phyloP scores from a whole-genome alignment of 305 asterid species.

The Ilex paraguariensis region DNA sequence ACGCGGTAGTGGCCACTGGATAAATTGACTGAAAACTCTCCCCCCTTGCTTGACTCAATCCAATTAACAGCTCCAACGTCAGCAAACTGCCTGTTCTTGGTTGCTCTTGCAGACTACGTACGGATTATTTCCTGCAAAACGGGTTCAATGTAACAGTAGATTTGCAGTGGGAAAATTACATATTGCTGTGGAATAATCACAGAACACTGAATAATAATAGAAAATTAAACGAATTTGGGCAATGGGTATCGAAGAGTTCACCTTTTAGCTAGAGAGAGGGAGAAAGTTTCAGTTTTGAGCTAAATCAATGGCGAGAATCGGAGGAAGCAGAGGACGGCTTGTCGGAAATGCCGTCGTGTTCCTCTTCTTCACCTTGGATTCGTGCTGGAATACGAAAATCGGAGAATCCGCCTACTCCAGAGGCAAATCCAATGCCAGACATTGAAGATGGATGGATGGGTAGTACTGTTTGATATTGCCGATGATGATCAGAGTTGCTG shows the following conservation, averaged over 20 bases:
- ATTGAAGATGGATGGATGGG: slow-evolving; percentile 49
- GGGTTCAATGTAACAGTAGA: slow-evolving; percentile 14
- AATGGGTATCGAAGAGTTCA: slow-evolving; percentile 6
- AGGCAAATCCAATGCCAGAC: slow-evolving; percentile 52
- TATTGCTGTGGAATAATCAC: too few relatives aligned
- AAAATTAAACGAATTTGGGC: neutral
- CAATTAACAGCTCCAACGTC: slow-evolving; percentile 10
- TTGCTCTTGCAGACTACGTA: slow-evolving; percentile 6
- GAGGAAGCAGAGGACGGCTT: slow-evolving; percentile 99
- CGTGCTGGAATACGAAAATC: slow-evolving; percentile 90
- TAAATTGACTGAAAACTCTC: slow-evolving; percentile 34
- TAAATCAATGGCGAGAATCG: slow-evolving; percentile 77
- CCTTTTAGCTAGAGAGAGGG: slow-evolving; percentile 23
- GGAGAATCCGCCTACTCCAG: slow-evolving; percentile 57
- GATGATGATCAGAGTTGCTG: slow-evolving; percentile 21
- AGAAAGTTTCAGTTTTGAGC: slow-evolving; percentile 23
- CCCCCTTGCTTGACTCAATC: slow-evolving; percentile 16
- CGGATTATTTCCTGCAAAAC: slow-evolving; percentile 23
- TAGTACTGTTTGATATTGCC: slow-evolving; percentile 34
- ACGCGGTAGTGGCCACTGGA: slow-evolving; percentile 31
- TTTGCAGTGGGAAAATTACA: neutral
- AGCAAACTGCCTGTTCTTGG: slow-evolving; percentile 7
- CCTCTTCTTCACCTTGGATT: slow-evolving; percentile 98
- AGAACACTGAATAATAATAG: neutral
- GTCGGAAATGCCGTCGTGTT: slow-evolving; percentile 90